Conservation (phyloP, 169 alveolate genomes). For the Plasmodium yoelii region DNA sequence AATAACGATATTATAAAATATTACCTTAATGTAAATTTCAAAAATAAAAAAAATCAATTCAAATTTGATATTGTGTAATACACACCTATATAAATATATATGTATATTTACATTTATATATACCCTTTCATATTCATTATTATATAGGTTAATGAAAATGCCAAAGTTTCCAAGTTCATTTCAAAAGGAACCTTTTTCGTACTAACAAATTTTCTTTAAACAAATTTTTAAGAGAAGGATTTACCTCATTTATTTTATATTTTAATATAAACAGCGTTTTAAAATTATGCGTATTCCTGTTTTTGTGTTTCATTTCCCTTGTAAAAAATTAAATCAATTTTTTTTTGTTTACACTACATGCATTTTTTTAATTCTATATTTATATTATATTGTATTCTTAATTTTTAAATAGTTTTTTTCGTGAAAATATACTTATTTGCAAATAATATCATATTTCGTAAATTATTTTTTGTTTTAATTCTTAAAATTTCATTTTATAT, state of each 20-base stretch:
- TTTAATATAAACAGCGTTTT: conserved; percentile 11
- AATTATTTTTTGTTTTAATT: conserved; percentile 30
- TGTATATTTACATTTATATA: not conserved
- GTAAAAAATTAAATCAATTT: too few species aligned
- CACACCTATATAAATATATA: not conserved
- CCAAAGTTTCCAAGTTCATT: conserved; percentile 71
- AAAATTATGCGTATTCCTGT: not conserved
- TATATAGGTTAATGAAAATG: conserved; percentile 48
- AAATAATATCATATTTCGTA: not conserved
- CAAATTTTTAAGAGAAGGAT: not conserved
- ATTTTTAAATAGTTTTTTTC: too few species aligned
- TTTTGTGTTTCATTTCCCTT: not conserved
- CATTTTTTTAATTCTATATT: too few species aligned
- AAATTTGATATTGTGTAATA: not conserved
- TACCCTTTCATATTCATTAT: not conserved
- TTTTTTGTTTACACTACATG: too few species aligned
- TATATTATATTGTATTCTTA: too few species aligned
- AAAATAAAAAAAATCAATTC: not conserved
- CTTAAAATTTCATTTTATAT: conserved; percentile 11
- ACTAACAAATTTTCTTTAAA: conserved; percentile 48
- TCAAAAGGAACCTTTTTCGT: conserved; percentile 71
- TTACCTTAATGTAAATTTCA: conserved; percentile 37
- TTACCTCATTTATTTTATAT: not conserved
- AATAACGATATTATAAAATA: conserved; percentile 61
- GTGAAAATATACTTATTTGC: not conserved